Base-by-base conservation (phyloP, 2,329 filamentous ascomycete genomes). In the Xylaria sp. region DNA sequence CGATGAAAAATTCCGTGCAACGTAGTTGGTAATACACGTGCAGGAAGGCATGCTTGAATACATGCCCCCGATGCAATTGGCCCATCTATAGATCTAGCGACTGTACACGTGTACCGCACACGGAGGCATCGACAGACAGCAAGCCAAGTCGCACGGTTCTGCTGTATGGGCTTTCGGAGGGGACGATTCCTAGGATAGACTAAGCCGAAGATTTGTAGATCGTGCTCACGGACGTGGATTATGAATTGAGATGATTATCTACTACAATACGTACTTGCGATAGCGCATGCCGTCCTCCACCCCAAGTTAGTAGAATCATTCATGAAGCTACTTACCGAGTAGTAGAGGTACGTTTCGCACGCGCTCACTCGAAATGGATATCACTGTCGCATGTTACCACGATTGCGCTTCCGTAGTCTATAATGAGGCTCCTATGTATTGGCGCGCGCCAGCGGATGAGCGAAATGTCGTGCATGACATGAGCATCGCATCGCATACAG, bases 381-480 rank as follows among this genome's bases (percentile, higher is more conserved):
- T 19, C 3, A 25, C 46, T 23, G 37, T 37, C 37, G 17, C 43
- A 58, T 25, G 17, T 47, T 28, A 46, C 33, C 45, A 43, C 33
- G 55, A 57, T 57, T 51, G 37, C 59, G 50, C 45, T 31, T 9
- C 19, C 19, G 45, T 51, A 28, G 54, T 60, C 60, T 60, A 52
- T 46, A 54, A 45, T 63, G 63, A 65, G 59, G 54, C 60, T 63
- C 65, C 33, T 51, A 55, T 59, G 61, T 52, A 50, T 51, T 58
- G 63, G 57, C 57, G 51, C 65, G 60, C 62, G 61, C 46, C 45
- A 54, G 66, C 61, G 63, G 66, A 64, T 64, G 66, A 61, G 63
- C n/a, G 56, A 55, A 65, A 71, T 73, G 70, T 66, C 66, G 69
- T 74, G 73, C 73, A 75, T 73, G 69, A 60, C 69, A 71, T 71